These are phyloP conservation scores for Strobilomyces confusus DNA, from an alignment of 768 basidiomycete species.

Conservation along the genomic window DNA sequence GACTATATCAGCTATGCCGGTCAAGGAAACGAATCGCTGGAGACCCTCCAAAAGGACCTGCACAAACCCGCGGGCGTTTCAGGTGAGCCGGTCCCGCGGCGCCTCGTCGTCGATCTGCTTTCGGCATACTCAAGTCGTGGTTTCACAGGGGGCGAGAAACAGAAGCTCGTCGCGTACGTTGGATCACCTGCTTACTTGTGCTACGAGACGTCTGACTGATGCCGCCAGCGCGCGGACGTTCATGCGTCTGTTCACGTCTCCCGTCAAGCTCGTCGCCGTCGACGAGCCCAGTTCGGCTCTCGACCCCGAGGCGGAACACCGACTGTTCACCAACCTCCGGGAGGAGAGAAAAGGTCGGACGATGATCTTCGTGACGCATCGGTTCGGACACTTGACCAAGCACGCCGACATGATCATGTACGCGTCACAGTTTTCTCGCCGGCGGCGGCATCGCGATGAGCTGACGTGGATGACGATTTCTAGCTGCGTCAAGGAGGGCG, in stretches of 20 bases:
- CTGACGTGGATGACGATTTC: neutral
- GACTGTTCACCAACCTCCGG: slow-evolving; percentile 29
- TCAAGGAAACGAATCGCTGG: slow-evolving; percentile 9
- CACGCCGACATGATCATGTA: slow-evolving; percentile 37
- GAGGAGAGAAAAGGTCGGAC: slow-evolving; percentile 31
- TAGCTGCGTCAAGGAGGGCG: slow-evolving; percentile 34
- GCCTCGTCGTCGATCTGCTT: neutral
- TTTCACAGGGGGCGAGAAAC: slow-evolving; percentile 28
- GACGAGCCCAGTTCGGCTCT: slow-evolving; percentile 40
- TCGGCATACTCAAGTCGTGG: neutral
- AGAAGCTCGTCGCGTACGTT: slow-evolving; percentile 28
- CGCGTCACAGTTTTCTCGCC: slow-evolving; percentile 9
- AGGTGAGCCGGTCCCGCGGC: slow-evolving; percentile 7
- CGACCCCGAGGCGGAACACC: slow-evolving; percentile 34
- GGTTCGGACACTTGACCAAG: slow-evolving; percentile 37
- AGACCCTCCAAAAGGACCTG: slow-evolving; percentile 17
- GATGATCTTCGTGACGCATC: slow-evolving; percentile 40
- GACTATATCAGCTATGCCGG: slow-evolving; percentile 28
- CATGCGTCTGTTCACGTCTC: slow-evolving; percentile 34
- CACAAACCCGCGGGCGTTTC: slow-evolving; percentile 23
- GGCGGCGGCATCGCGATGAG: neutral
- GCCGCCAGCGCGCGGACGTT: slow-evolving; percentile 34
- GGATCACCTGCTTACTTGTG: neutral
- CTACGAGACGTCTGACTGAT: neutral
- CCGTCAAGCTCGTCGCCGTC: slow-evolving; percentile 30